Base-by-base conservation (phyloP, 2,329 filamentous ascomycete species). In the Diaporthe helianthi region DNA sequence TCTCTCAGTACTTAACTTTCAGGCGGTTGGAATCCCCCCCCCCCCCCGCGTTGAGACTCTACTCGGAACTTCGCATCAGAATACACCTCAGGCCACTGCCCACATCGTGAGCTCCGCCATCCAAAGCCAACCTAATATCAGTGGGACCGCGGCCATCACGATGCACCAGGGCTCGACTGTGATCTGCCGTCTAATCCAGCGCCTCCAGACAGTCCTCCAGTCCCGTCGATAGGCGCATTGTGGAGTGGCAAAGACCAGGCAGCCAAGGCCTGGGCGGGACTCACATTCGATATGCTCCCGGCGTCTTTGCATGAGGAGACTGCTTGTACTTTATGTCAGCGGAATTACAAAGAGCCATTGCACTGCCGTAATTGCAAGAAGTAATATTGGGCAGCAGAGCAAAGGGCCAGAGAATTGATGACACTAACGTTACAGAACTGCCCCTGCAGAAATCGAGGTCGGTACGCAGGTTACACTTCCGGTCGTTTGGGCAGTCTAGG, bases 401-500 rank as follows among this genome's bases (percentile, higher is more conserved):
- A 36, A 58, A 1, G 54, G 26, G 5, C 6, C 6, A 24, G 22
- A 2, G 29, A 33, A 26, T 47, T 49, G 41, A 46, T 33, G 4
- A 19, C n/a, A 79, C 83, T 68, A 76, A 89, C 87, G 82, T 82
- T 0, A 90, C 84, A n/a, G n/a, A n/a, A 67, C 85, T 89, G 2
- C 87, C 87, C 46, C 87, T 79, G 73, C 87, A 90, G 78, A 90
- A 90, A 33, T 83, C 80, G 55, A 87, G 75, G 73, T 90, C 88
- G 71, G 85, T 89, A 4, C 86, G 83, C 36, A 90, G 75, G 71
- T 89, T 87, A 71, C 87, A 90, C 15, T 82, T 79, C 66, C 79
- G 79, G 71, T 87, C 81, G 67, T 87, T 88, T 5, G 90, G 91
- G 73, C 89, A 91, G 72, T 91, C 87, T 10, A 93, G 84, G 69